Conservation (phyloP, 768 basidiomycete genomes). For the Leccinum pellstonianum region DNA sequence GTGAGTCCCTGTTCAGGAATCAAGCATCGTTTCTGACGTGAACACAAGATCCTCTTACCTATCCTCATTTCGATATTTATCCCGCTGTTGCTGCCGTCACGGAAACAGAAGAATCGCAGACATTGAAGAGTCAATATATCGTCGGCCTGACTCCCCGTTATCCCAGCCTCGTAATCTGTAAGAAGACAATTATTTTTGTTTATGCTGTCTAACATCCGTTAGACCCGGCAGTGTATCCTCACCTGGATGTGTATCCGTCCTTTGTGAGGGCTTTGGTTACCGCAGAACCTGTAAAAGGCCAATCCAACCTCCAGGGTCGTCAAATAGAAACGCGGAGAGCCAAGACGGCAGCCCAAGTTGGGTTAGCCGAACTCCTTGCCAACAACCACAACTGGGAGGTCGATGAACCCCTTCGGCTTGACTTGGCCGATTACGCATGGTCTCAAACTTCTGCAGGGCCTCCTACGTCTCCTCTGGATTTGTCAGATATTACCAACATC, state of each 20-base stretch:
- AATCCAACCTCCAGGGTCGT: conserved; percentile 11
- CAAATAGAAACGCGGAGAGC: conserved; percentile 19
- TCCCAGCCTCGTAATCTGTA: conserved; percentile 39
- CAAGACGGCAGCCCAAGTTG: conserved; percentile 21
- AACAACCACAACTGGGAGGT: conserved; percentile 24
- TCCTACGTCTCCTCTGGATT: conserved; percentile 40
- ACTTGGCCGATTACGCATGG: conserved; percentile 68
- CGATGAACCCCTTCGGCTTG: conserved; percentile 43
- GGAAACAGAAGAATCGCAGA: neutral
- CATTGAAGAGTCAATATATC: neutral
- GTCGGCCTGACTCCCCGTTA: conserved; percentile 25
- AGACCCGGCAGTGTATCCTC: conserved; percentile 27
- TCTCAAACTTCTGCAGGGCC: conserved; percentile 72
- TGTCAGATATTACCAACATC: conserved; percentile 33
- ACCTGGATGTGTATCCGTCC: conserved; percentile 21
- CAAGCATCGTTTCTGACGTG: conserved; percentile 18
- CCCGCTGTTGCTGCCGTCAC: conserved; percentile 15
- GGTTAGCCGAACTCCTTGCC: conserved; percentile 16
- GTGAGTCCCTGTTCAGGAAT: conserved; percentile 18
- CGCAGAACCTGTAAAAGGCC: neutral
- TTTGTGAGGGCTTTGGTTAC: neutral
- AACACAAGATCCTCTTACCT: conserved; percentile 37
- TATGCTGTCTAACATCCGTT: conserved; percentile 6
- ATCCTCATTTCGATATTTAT: conserved; percentile 44
- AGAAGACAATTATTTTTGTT: conserved; percentile 5